Evolutionary conservation across 2,329 filamentous ascomycete species (phyloP), one percentile per base, ranked within the genome.

Genomic region (Colletotrichum sp.): DNA sequence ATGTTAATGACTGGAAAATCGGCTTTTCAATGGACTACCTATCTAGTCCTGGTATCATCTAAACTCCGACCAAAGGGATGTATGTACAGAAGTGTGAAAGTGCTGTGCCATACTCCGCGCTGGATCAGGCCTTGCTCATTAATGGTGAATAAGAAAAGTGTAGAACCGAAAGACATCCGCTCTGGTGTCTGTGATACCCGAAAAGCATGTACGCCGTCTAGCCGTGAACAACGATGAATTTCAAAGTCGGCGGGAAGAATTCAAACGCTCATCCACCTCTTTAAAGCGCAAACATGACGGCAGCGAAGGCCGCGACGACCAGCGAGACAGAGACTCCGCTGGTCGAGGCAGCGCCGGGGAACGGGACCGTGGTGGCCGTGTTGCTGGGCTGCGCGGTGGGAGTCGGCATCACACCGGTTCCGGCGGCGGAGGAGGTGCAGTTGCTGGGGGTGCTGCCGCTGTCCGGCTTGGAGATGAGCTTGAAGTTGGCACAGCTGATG

Each of bases 401-500:
- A 4, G 12, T 48, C 4, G 71, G 59, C 59, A 28, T 6, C 6
- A 24, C 24, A 48, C 61, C 66, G 30, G 66, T 73, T 34, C 34
- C 34, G 14, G n/a, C n/a, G 28, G 57, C 57, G 14, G 68, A 57
- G 12, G 69, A 55, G 32, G 32, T 74, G 76, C 76, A 71, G 71
- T 76, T 77, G 71, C 59, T 66, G 68, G 66, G 57, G n/a, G 60
- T 48, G 18, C 39, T 21, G 18, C 39, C 18, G 39, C 39, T 32
- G 69, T 63, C 72, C 55, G 59, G 71, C 73, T 63, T 80, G 63
- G 78, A 76, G 26, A 82, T 76, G 66, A 84, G 76, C 30, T 80
- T 83, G 81, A 94, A 93, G 87, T 92, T 93, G 83, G 91, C 92
- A 81, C 92, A 94, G 10, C 89, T 89, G 79, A 94, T 89, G 77